Conservation (phyloP, 1,284 basidiomycete genomes). For the Inonotus obliquus region DNA sequence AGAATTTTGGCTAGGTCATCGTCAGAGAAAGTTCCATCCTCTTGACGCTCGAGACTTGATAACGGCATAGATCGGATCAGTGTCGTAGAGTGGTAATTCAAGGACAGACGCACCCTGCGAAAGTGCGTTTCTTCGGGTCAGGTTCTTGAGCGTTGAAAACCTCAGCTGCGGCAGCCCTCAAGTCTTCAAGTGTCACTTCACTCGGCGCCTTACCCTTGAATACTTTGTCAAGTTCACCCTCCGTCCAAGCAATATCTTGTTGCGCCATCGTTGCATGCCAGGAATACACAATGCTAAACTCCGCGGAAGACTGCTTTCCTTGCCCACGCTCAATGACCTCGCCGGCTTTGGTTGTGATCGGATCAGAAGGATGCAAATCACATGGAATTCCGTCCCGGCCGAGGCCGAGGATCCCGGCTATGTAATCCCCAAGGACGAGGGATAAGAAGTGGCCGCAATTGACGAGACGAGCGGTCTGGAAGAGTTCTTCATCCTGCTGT, state of each 20-base stretch:
- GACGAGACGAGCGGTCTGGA: constrained; percentile 48
- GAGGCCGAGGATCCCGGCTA: constrained; percentile 42
- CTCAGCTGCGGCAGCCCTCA: constrained; percentile 22
- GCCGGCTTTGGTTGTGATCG: constrained; percentile 10
- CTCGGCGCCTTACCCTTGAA: constrained; percentile 31
- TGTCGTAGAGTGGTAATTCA: too few species aligned
- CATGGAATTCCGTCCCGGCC: constrained; percentile 38
- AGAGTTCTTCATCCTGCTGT: constrained; percentile 48
- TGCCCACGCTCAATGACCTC: constrained; percentile 32
- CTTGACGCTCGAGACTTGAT: constrained; percentile 27
- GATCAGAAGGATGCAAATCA: constrained; percentile 39
- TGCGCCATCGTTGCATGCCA: constrained; percentile 35
- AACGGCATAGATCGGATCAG: too few species aligned
- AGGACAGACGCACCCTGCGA: constrained; percentile 29
- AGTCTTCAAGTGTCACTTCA: constrained; percentile 28
- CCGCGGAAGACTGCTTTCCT: constrained; percentile 46
- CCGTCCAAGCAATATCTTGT: constrained; percentile 42
- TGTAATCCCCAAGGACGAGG: constrained; percentile 42
- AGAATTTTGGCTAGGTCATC: constrained; percentile 39
- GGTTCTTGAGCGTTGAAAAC: constrained; percentile 23
- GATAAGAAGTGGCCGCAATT: constrained; percentile 46
- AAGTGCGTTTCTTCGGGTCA: constrained; percentile 32
- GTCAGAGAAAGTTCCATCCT: constrained; percentile 38
- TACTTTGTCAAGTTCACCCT: constrained; percentile 31
- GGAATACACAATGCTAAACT: constrained; percentile 51